These are phyloP conservation scores for Saturnispora ahearnii DNA, from an alignment of 805 yeast genomes.

Conservation along the genomic window DNA sequence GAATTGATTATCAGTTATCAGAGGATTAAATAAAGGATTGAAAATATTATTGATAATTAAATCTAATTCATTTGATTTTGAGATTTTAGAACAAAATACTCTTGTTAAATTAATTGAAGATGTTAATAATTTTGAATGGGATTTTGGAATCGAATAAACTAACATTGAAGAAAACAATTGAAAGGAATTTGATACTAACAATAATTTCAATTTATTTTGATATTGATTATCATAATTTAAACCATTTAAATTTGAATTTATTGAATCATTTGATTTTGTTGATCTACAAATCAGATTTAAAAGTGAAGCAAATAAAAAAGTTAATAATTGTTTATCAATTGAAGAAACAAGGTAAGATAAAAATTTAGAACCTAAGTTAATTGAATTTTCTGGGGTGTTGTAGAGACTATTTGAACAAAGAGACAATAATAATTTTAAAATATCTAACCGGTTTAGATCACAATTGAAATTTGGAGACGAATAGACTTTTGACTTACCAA, in stretches of 20 bases:
- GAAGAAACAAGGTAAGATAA: slow-evolving; percentile 45
- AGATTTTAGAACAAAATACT: slow-evolving; percentile 41
- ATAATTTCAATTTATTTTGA: slow-evolving; percentile 35
- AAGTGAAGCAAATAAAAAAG: slow-evolving; percentile 57
- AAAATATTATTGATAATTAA: slow-evolving; percentile 41
- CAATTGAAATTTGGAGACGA: slow-evolving; percentile 31
- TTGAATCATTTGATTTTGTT: slow-evolving; percentile 25
- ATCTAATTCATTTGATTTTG: slow-evolving; percentile 45
- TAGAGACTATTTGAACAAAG: slow-evolving; percentile 59
- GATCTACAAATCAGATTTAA: slow-evolving; percentile 54
- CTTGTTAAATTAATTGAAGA: slow-evolving; percentile 28
- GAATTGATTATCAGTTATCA: slow-evolving; percentile 18
- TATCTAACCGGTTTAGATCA: slow-evolving; percentile 60
- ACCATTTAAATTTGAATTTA: slow-evolving; percentile 25
- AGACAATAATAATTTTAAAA: slow-evolving; percentile 51
- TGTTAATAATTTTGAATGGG: slow-evolving; percentile 30
- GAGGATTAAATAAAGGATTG: slow-evolving; percentile 38
- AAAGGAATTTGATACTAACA: slow-evolving; percentile 44
- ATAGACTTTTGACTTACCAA: slow-evolving; percentile 36
- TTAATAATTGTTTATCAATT: slow-evolving; percentile 38
- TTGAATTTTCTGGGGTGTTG: slow-evolving; percentile 32
- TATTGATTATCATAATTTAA: slow-evolving; percentile 25
- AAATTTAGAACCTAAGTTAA: slow-evolving; percentile 50
- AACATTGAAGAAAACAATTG: slow-evolving; percentile 56
- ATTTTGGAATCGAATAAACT: slow-evolving; percentile 55